Evolutionary conservation across 106 monocot genomes (phyloP).

Genomic region (Iris macrosiphon): DNA sequence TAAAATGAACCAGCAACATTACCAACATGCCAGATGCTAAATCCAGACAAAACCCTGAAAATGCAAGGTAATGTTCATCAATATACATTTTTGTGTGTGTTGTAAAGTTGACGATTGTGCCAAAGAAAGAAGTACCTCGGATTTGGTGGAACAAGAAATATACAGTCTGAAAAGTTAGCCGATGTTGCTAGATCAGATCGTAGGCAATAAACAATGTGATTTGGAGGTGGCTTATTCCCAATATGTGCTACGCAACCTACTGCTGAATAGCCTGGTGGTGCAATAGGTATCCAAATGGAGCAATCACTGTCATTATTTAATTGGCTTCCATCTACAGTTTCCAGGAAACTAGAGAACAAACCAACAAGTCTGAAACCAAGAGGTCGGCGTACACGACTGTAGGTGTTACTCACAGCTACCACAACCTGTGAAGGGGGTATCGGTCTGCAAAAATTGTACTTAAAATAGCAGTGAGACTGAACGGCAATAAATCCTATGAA

Average conservation of each 20-base stretch:
- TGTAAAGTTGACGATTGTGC: no score
- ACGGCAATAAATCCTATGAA: neutral
- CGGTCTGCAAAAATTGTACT: constrained; percentile 38
- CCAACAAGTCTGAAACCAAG: constrained; percentile 71
- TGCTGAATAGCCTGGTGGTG: constrained; percentile 88
- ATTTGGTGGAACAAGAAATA: constrained; percentile 42
- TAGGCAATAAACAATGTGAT: constrained; percentile 82
- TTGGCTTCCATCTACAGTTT: constrained; percentile 7
- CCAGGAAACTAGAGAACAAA: constrained; percentile 42
- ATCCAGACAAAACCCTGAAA: constrained; percentile 45
- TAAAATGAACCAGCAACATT: constrained; percentile 76
- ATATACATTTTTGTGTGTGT: no score
- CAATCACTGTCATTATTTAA: constrained; percentile 36
- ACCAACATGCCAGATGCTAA: constrained; percentile 87
- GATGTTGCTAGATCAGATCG: constrained; percentile 89
- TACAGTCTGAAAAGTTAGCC: constrained; percentile 67
- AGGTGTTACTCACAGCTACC: constrained; percentile 72
- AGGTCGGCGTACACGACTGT: constrained; percentile 87
- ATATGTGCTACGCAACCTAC: constrained; percentile 81
- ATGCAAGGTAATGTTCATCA: constrained; percentile 8
- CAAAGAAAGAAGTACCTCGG: constrained; percentile 30
- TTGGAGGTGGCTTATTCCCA: constrained; percentile 68
- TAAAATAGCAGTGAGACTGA: neutral
- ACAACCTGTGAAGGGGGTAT: constrained; percentile 90
- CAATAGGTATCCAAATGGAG: constrained; percentile 87